Evolutionary conservation across 2,329 filamentous ascomycete genomes (phyloP), one percentile per base, ranked within the genome.

Genomic region (Fusarium floridanum): DNA sequence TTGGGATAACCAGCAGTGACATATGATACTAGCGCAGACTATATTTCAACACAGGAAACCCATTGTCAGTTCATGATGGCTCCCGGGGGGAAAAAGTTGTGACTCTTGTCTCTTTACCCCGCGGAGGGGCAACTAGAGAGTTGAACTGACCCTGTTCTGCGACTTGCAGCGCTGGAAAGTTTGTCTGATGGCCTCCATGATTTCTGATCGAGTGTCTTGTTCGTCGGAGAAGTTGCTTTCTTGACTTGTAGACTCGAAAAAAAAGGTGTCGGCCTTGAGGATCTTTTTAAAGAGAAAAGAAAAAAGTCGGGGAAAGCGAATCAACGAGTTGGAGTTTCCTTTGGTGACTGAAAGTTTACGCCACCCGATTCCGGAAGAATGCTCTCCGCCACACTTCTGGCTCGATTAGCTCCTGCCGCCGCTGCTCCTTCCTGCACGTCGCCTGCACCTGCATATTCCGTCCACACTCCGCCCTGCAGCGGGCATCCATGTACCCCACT

Each of bases 1-100:
- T 90, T 94, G 17, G 97, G 97, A 82, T 92, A 99, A 66, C 97
- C 97, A 68, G 96, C 95, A 29, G 97, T 99, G 81, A 98, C 95
- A 88, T 99, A 99, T 32, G 95, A 95, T 75, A 99, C 94, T 72
- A 99, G 89, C 61, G 97, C 96, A 76, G 94, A 87, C 90, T 97
- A 82, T 75, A 80, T 14, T 16, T 16, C 11, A 22, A 48, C 39
- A 43, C n/a, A 43, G 39, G 12, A 43, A 59, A 36, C 36, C 41
- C 62, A 73, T 71, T 65, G 72, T 80, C 73, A 80, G 77, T 27
- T 50, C 68, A 63, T 64, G 61, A 41, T 66, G 27, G 20, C 45
- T 29, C 41, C 37, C 34, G 41, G 45, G 11, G 29, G 60, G 41
- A 55, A 50, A 65, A 59, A 61, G 56, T 66, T 67, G 64, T 27